A percentile compares a stretch with the other conserved stretches of the same genome.
phyloP scores from a whole-genome alignment of 2,329 filamentous ascomycete genomes.

The Cryphonectria parasitica region DNA sequence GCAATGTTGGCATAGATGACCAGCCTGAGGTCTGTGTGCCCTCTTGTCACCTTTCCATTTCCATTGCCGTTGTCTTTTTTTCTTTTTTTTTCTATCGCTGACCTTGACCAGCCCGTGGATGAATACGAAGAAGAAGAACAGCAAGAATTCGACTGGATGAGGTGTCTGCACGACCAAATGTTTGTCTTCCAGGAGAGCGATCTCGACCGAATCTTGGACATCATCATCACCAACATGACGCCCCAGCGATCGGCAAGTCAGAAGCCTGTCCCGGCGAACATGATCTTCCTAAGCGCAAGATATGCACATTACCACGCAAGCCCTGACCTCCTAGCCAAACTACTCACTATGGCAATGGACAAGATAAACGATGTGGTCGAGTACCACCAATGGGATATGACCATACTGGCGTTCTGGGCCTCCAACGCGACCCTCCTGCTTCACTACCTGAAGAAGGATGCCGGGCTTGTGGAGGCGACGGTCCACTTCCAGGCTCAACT shows the following conservation, averaged over 20 bases:
- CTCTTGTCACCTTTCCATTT: constrained; percentile 4
- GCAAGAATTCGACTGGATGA: constrained; percentile 94
- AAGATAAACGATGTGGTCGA: constrained; percentile 98
- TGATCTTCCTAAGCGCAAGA: constrained; percentile 91
- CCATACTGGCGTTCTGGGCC: constrained; percentile 97
- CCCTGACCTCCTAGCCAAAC: constrained; percentile 76
- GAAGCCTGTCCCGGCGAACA: constrained; percentile 95
- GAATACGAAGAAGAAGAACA: constrained; percentile 87
- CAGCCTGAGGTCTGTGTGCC: constrained; percentile 72
- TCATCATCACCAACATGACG: constrained; percentile 97
- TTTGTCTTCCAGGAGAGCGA: constrained; percentile 98
- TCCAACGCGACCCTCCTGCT: constrained; percentile 95
- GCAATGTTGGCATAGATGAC: constrained; percentile 94
- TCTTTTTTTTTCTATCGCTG: constrained; percentile 17
- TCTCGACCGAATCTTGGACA: constrained; percentile 87
- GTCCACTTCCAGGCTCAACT: constrained; percentile 90
- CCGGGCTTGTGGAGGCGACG: constrained; percentile 78
- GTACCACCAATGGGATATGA: constrained; percentile 98
- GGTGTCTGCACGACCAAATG: constrained; percentile 97
- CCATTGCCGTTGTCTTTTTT: neutral
- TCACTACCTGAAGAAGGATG: constrained; percentile 95
- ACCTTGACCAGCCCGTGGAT: constrained; percentile 60
- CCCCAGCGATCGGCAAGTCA: constrained; percentile 95
- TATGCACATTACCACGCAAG: constrained; percentile 98
- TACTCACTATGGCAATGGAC: constrained; percentile 86